Evolutionary conservation across 352 stramenopile species (phyloP), one percentile per base, ranked within the genome.

Genomic region (Saprolegnia diclina): DNA sequence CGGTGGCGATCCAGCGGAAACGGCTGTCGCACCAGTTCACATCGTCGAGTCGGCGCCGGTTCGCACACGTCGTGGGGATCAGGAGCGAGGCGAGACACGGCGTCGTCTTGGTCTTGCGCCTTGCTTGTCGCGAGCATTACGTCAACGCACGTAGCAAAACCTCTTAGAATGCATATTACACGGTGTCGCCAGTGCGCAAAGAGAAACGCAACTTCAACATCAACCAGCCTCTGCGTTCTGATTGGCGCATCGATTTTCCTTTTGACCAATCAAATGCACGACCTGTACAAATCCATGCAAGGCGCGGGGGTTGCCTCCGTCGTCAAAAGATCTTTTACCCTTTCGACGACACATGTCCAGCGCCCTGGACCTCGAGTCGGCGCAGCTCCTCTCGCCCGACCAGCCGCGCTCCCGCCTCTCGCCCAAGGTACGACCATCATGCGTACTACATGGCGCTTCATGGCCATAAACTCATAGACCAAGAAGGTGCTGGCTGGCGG

Each of bases 311-410:
- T 14, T 48, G 42, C 42, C 13, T 48, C 42, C 13, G 52, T 59
- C 13, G 52, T 54, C 52, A 59, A 26, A 59, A 59, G 52, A 59
- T 59, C 52, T 59, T 59, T 59, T 35, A n/a, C 42, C 13, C 52
- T 24, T 7, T 26, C 24, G 13, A 59, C 16, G 52, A 24, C 52
- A 16, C 52, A 59, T 21, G 35, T 3, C 52, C 24, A 10, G 1
- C 42, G 29, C 29, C 29, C 5, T 5, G 29, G 29, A 48, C 11
- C 11, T 59, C 11, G 52, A 59, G 35, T 59, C 52, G 24, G 35
- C 52, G 35, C 52, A 59, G 19, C 19, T 59, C 11, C 52, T 59
- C 3, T 59, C 52, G 24, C 52, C 52, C 35, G 52, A 59, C 24
- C 11, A 16, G 35, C 52, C 11, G 24, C 52, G 52, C 3, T 24